Percentiles rank a stretch among this genome's conserved stretches.
These are phyloP conservation scores for Candida patagonica DNA, from an alignment of 805 yeast species.

Conservation along the genomic window DNA sequence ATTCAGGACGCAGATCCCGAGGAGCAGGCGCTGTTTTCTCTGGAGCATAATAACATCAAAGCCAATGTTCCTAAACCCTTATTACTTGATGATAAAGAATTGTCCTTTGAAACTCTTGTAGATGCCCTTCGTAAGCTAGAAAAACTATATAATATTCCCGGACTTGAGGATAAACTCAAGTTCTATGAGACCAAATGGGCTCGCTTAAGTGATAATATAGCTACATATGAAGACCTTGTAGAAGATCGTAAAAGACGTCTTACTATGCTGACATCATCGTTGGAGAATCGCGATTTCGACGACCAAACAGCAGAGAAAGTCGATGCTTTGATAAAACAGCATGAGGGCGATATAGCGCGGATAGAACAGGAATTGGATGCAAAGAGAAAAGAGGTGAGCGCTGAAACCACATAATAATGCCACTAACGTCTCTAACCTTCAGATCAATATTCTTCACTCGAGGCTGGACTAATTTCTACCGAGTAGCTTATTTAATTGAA, in stretches of 20 bases:
- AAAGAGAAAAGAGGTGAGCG: conserved; percentile 11
- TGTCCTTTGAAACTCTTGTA: conserved; percentile 34
- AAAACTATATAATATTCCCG: conserved; percentile 31
- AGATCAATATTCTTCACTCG: neutral
- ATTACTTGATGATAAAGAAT: conserved; percentile 9
- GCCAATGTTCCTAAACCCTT: neutral
- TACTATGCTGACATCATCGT: conserved; percentile 9
- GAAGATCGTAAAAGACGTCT: conserved; percentile 37
- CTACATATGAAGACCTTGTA: conserved; percentile 34
- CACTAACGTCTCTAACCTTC: neutral
- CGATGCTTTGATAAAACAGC: conserved; percentile 10
- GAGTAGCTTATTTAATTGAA: no score
- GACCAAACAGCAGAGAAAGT: conserved; percentile 9
- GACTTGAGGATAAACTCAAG: conserved; percentile 26
- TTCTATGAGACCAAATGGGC: conserved; percentile 27
- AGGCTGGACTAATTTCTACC: neutral
- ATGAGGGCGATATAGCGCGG: conserved; percentile 12
- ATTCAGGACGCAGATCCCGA: conserved; percentile 46
- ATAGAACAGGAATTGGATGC: conserved; percentile 12
- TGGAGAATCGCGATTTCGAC: conserved; percentile 10
- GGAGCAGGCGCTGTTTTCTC: conserved; percentile 14
- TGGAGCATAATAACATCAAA: conserved; percentile 1
- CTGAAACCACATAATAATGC: neutral
- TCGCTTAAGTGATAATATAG: conserved; percentile 31
- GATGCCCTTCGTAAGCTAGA: conserved; percentile 32